Evolutionary conservation across 1,139 yeast species (phyloP), one percentile per base, ranked within the genome.

Genomic region (Debaryomyces fabryi): DNA sequence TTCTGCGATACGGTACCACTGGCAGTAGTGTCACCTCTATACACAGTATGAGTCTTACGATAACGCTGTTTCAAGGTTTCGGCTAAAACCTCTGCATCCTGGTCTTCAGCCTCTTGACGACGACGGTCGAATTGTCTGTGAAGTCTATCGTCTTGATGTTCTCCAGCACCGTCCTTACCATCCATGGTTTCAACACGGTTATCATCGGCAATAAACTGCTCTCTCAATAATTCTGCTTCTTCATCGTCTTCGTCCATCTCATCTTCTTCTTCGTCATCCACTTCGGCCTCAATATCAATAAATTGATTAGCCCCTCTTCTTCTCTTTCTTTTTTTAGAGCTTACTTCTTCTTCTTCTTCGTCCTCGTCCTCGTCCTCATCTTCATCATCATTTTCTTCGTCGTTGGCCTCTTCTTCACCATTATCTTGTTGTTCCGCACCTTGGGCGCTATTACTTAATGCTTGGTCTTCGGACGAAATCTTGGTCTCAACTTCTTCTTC

Each of bases 281-380:
- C 99, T 66, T 93, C 99, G 51, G 99, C 99, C 76, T 93, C 99
- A 49, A 93, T 96, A 87, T 93, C 99, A 70, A 93, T 80, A 69
- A 93, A 93, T 75, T 88, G 93, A 68, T 93, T 93, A 59, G 91
- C 84, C 45, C 85, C 81, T 66, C 86, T 83, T 60, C 38, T 35
- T 21, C 86, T 77, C 66, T 84, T 79, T 69, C 86, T 77, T 67
- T 82, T 81, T 66, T 76, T 74, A 32, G 71, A 81, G 0, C 78
- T 82, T 1, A 78, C 83, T 0, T 78, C 82, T 0, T 76, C 80
- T 1, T 72, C 85, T 4, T 79, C 88, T 13, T 73, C 90, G 32
- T 78, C 96, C 3, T 78, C 93, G 5, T 78, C 89, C 0, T 68
- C 75, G 0, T 79, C 88, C 0, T 81, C 88, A 0, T 64, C 69